Conservation (phyloP, 108 stramenopile genomes). For the Fistulifera solaris region DNA sequence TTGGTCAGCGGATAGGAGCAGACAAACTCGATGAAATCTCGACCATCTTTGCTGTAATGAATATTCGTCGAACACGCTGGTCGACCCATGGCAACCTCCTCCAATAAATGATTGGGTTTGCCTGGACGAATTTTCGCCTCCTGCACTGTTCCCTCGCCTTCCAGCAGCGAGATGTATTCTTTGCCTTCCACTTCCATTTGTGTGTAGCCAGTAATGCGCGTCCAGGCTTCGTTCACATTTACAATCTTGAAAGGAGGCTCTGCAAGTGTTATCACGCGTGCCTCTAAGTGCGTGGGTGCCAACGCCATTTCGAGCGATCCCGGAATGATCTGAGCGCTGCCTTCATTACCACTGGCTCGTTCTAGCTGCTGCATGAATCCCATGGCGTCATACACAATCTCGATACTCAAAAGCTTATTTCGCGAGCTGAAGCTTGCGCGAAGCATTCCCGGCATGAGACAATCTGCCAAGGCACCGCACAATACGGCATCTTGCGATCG, state of each 20-base stretch:
- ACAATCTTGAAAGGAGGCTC: conserved; percentile 57
- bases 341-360: conserved; percentile 62
- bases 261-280: conserved; percentile 71
- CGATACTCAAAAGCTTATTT: conserved; percentile 59
- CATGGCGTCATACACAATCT: conserved; percentile 83
- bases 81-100: conserved; percentile 40
- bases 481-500: conserved; percentile 66
- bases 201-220: conserved; percentile 51
- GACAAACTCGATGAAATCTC: conserved; percentile 59
- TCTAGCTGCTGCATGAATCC: conserved; percentile 83
- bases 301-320: conserved; percentile 76
- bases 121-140: conserved; percentile 22
- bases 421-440: conserved; percentile 49
- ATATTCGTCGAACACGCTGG: conserved; percentile 47
- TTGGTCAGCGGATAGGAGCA: conserved; percentile 77
- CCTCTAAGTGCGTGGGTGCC: conserved; percentile 48
- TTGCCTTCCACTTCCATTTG: conserved; percentile 72
- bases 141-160: conserved; percentile 35
- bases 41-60: conserved; percentile 56
- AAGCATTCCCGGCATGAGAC: conserved; percentile 75
- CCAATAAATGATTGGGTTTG: conserved; percentile 32
- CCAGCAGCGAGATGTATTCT: conserved; percentile 33
- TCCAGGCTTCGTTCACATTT: conserved; percentile 72
- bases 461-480: conserved; percentile 68
- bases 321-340: conserved; percentile 65